Evolutionary conservation across 2,329 filamentous ascomycete species (phyloP), one percentile per base, ranked within the genome.

Genomic region (Neopestalotiopsis clavispora): DNA sequence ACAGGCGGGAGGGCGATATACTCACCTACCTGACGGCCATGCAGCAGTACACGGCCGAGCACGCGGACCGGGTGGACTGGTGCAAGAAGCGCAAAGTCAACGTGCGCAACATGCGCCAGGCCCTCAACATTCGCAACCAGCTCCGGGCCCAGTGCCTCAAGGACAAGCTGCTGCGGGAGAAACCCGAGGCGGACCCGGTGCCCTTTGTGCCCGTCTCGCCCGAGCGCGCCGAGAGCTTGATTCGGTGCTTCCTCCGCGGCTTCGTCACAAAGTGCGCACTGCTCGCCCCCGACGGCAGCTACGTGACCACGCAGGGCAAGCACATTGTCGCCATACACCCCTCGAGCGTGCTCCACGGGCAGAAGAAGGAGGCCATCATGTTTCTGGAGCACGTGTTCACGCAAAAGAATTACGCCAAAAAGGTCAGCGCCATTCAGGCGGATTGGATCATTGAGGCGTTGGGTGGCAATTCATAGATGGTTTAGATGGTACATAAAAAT

Each of bases 331-430:
- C 86, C 0, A 86, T 91, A 20, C 90, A 92, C 72, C 90, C 90
- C 0, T 84, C 87, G 0, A 91, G 89, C 71, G 87, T 89, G 0
- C 73, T 91, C 62, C 87, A 90, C 71, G 89, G 89, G 0, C 84
- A 86, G 73, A 91, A 90, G 78, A 85, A 84, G 74, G 89, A 91
- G 78, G 89, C 89, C 4, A 90, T 92, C 75, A 89, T 92, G 89
- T 92, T 91, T 70, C 76, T 91, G 10, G 89, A 92, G 71, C 87
- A 91, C 71, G 88, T 91, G 0, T 91, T 87, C 73, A 92, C 90
- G 1, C 85, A 85, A 67, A 90, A 90, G 79, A 91, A 88, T 73
- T 91, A 91, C 69, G 89, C 87, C 0, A 91, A 90, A 76, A 91
- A 89, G 77, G 89, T 91, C 69, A 90, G 87, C 77, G 85, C 84